Conservation (phyloP, 2,329 filamentous ascomycete genomes). For the Exophiala lecanii-corni region DNA sequence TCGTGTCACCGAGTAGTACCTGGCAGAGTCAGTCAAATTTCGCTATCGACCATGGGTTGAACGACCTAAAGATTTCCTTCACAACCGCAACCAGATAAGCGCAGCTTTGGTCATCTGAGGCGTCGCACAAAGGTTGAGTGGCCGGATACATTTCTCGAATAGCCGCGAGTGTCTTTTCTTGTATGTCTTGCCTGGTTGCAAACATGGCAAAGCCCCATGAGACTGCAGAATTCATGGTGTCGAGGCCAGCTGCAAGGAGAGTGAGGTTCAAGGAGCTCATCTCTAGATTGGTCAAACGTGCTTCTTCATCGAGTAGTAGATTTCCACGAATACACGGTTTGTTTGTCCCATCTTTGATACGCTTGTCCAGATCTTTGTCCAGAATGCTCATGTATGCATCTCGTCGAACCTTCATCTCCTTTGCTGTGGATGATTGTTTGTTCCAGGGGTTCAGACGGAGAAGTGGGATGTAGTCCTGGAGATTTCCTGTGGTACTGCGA, state of each 20-base stretch:
- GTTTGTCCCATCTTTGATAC: constrained; percentile 36
- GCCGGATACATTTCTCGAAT: constrained; percentile 51
- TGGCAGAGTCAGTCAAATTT: background rate
- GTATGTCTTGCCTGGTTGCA: constrained; percentile 56
- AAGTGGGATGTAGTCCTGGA: constrained; percentile 58
- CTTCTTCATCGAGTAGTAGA: constrained; percentile 59
- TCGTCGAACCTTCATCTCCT: constrained; percentile 55
- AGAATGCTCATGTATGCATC: constrained; percentile 56
- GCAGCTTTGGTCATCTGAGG: constrained; percentile 59
- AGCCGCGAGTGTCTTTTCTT: constrained; percentile 53
- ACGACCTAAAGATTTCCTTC: constrained; percentile 54
- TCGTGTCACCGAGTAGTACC: constrained; percentile 58
- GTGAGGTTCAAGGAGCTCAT: constrained; percentile 62
- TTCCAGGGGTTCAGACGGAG: constrained; percentile 58
- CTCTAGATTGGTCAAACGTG: constrained; percentile 57
- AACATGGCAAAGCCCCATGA: constrained; percentile 60
- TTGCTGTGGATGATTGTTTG: constrained; percentile 52
- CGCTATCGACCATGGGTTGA: no score
- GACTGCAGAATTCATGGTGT: constrained; percentile 61
- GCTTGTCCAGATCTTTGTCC: constrained; percentile 28
- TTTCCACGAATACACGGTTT: constrained; percentile 64
- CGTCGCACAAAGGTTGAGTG: constrained; percentile 54
- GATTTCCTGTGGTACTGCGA: constrained; percentile 56
- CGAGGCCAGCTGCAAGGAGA: constrained; percentile 63
- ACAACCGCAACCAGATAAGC: constrained; percentile 58